Base-by-base conservation (phyloP, 2,329 filamentous ascomycete genomes). In the Fonsecaea pugnacius region DNA sequence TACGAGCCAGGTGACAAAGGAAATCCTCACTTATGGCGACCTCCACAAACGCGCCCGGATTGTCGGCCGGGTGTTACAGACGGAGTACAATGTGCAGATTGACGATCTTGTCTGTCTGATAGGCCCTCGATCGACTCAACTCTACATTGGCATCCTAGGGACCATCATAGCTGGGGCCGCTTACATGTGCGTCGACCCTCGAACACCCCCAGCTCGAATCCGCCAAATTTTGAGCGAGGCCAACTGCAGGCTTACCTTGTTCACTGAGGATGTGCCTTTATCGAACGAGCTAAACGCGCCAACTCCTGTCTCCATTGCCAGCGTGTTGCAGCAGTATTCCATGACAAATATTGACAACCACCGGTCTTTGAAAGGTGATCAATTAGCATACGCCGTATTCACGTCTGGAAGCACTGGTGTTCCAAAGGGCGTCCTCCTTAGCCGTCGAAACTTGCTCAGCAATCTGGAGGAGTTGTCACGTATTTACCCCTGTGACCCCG, bases 331-430 rank as follows among this genome's bases (percentile, higher is more conserved):
- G 9, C 32, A 43, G 6, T 18, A n/a, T 9, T 43, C 24, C 24
- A 9, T 18, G 14, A 24, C 9, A 16, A 30, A 3, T 8, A 30
- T 36, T 16, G 5, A 21, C 3, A 18, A 12, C 36, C 21, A 35
- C 9, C 50, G 33, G 27, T 53, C 77, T 79, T 0, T 79, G 82
- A 1, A 14, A 16, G 53, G 53, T 35, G 54, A 65, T 54, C 78
- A 86, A 14, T 73, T 91, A 2, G 88, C 91, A 6, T 96, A 96
- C 73, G 85, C 90, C 18, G 88, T 96, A 1, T 96, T 91, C 74
- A 96, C 91, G 0, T 92, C 90, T 27, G 92, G 92, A 3, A 94
- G 89, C 43, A 96, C 91, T 0, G 92, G 91, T 0, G 81, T 80
- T 1, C 92, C 91, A 0, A 96, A 96, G 72, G 91, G 91, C 2